Percentiles rank a stretch among this genome's conserved stretches.
phyloP scores from a whole-genome alignment of 2,329 filamentous ascomycete genomes.

The Calonectria hongkongensis region DNA sequence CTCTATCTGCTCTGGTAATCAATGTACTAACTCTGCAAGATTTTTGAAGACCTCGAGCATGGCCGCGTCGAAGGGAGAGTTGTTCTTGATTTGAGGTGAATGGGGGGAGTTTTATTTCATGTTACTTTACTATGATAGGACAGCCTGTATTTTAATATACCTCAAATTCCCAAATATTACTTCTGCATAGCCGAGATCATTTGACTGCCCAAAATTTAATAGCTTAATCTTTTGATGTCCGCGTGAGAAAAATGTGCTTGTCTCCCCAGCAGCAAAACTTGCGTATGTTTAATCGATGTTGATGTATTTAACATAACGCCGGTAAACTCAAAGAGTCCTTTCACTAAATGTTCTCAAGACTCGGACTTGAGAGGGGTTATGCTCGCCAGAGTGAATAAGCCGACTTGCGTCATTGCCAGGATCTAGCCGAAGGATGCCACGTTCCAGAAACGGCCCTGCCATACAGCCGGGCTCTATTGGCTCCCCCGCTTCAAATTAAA shows the following conservation, averaged over 20 bases:
- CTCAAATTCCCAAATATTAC: no score
- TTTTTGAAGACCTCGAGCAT: constrained; percentile 35
- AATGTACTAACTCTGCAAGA: not conserved
- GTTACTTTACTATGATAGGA: not conserved
- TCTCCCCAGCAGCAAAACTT: no score
- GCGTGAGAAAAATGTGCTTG: no score
- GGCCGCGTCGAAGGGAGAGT: constrained; percentile 33
- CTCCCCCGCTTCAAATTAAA: not conserved
- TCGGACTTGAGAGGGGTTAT: not conserved
- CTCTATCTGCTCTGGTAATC: not conserved
- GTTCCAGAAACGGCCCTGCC: not conserved
- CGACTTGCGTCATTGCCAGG: not conserved
- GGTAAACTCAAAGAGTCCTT: not conserved
- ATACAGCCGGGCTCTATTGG: not conserved
- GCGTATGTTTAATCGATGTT: no score
- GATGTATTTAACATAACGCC: no score
- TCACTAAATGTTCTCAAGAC: not conserved
- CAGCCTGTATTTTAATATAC: not conserved
- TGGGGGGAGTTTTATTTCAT: not conserved
- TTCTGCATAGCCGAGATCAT: no score
- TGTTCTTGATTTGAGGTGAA: constrained; percentile 31
- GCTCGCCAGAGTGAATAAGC: not conserved
- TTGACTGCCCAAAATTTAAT: no score
- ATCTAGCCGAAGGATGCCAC: not conserved
- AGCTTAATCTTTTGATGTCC: no score